phyloP scores from a whole-genome alignment of 305 asterid species.

The Solanum hybrid region DNA sequence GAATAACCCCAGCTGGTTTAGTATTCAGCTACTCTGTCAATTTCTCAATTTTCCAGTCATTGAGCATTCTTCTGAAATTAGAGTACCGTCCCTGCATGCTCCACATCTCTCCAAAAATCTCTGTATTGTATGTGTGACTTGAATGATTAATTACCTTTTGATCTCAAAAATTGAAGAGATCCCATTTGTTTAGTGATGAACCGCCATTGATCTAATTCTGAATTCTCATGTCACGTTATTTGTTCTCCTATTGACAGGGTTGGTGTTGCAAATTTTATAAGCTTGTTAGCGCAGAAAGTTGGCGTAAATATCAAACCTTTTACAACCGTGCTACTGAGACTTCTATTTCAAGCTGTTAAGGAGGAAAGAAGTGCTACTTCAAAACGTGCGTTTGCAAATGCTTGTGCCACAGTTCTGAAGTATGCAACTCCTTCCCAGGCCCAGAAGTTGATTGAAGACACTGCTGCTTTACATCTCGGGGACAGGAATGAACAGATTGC shows the following conservation, averaged over 20 bases:
- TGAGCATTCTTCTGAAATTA: not conserved
- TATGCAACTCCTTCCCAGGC: constrained; percentile 74
- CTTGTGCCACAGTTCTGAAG: constrained; percentile 85
- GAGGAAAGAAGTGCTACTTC: constrained; percentile 86
- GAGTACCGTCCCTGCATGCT: not conserved
- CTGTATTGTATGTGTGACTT: not conserved
- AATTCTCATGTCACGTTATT: not conserved
- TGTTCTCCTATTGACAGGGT: constrained; percentile 52
- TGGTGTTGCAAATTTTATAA: constrained; percentile 81
- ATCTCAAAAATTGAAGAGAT: not conserved
- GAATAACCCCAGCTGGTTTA: not conserved
- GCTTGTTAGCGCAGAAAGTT: constrained; percentile 76
- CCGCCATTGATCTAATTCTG: not conserved
- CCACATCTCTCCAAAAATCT: not conserved
- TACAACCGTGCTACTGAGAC: constrained; percentile 67
- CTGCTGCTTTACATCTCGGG: constrained; percentile 75
- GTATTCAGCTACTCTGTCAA: not conserved
- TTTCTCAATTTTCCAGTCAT: not conserved
- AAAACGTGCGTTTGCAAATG: constrained; percentile 90
- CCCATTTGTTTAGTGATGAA: not conserved
- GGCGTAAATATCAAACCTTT: constrained; percentile 77
- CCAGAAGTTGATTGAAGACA: constrained; percentile 83
- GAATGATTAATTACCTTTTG: not conserved
- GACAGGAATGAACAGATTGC: constrained; percentile 82
- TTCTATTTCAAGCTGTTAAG: constrained; percentile 76